A percentile compares a stretch with the other conserved stretches of the same genome.
Evolutionary conservation across 345 rosid genomes (phyloP).

Genomic region (Gossypium anomalum): DNA sequence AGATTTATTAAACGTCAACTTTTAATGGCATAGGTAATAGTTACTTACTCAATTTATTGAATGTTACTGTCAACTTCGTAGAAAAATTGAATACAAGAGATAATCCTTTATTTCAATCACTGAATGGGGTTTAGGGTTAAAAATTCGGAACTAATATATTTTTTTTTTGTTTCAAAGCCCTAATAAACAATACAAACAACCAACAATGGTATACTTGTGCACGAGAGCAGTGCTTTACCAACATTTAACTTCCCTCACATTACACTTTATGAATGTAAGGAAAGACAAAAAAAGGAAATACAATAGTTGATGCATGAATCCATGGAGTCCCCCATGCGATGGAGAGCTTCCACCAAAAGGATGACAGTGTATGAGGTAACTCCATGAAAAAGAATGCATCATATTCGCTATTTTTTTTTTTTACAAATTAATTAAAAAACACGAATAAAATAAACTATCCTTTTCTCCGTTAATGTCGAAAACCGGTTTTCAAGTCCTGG

Average conservation of each 20-base stretch:
- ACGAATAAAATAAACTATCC: background rate
- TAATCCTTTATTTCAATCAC: too few species aligned
- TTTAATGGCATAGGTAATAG: too few species aligned
- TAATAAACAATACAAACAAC: background rate
- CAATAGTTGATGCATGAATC: constrained; percentile 9
- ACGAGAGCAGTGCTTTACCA: background rate
- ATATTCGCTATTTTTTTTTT: background rate
- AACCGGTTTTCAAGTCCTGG: constrained; percentile 31
- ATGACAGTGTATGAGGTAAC: background rate
- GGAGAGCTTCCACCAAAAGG: constrained; percentile 9
- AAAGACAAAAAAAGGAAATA: background rate
- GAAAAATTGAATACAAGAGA: too few species aligned
- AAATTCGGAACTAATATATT: too few species aligned
- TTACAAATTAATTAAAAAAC: background rate
- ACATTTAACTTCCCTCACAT: background rate
- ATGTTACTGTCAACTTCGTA: too few species aligned
- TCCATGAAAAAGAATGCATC: constrained; percentile 16
- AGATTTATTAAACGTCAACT: too few species aligned
- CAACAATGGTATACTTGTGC: background rate
- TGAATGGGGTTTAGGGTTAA: too few species aligned
- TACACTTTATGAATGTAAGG: background rate
- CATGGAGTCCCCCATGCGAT: background rate
- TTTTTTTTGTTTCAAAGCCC: background rate
- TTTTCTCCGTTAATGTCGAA: background rate
- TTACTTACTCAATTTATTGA: too few species aligned